These are phyloP conservation scores for Globisporangium alternatum DNA, from an alignment of 352 stramenopile species.

Conservation along the genomic window DNA sequence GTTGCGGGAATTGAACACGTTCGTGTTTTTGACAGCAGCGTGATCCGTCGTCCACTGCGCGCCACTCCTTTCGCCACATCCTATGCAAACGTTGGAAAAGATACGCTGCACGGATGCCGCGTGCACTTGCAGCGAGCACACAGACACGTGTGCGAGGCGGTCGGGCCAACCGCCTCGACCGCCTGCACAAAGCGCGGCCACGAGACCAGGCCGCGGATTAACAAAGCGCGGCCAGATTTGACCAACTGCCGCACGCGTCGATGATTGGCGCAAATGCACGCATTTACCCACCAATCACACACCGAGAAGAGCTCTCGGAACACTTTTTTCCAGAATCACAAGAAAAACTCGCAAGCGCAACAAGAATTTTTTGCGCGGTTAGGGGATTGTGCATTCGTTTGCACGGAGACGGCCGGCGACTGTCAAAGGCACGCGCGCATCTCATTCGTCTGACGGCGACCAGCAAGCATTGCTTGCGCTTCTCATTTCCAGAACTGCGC, in stretches of 20 bases:
- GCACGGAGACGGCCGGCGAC: background rate
- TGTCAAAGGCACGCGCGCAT: background rate
- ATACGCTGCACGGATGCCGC: background rate
- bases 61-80: conserved; percentile 3
- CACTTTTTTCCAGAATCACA: background rate
- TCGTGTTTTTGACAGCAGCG: background rate
- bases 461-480: background rate
- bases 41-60: conserved; percentile 4
- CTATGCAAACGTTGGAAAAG: conserved; percentile 3
- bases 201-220: background rate
- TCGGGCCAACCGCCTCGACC: background rate
- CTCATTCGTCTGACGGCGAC: conserved; percentile 4
- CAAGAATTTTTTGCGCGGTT: conserved; percentile 8
- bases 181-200: background rate
- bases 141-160: background rate
- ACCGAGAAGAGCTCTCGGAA: background rate
- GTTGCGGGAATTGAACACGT: no score
- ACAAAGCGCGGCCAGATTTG: background rate
- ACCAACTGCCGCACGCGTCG: background rate
- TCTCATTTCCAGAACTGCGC: conserved; percentile 32
- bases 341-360: background rate
- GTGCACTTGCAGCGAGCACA: conserved; percentile 6
- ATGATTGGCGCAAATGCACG: background rate
- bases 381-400: background rate
- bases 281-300: conserved; percentile 1